A percentile compares a stretch with the other conserved stretches of the same genome.
These are phyloP conservation scores for Schizophyllum amplum DNA, from an alignment of 1,284 basidiomycete species.

Conservation along the genomic window DNA sequence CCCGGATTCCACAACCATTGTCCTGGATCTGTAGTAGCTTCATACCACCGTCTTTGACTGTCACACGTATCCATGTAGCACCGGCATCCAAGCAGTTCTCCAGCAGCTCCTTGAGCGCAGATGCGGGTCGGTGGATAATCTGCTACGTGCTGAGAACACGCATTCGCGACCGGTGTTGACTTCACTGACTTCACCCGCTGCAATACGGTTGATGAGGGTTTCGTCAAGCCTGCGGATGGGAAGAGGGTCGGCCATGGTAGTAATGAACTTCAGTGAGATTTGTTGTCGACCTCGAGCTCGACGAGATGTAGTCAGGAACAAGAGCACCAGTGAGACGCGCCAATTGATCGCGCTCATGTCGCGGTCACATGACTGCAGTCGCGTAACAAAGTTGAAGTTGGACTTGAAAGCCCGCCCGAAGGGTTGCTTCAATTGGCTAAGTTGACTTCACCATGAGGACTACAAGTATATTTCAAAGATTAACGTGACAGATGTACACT, in stretches of 20 bases:
- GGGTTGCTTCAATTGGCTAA: too few species aligned
- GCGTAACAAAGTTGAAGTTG: too few species aligned
- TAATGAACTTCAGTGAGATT: too few species aligned
- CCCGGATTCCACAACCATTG: constrained; percentile 91
- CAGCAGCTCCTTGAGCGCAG: constrained; percentile 93
- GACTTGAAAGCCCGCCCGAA: too few species aligned
- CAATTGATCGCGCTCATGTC: too few species aligned
- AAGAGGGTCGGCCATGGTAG: constrained; percentile 21
- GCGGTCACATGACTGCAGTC: too few species aligned
- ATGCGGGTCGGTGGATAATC: constrained; percentile 96
- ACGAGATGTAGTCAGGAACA: too few species aligned
- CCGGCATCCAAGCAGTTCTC: constrained; percentile 96
- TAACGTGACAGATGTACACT: too few species aligned
- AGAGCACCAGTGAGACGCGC: too few species aligned
- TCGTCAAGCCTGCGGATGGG: constrained; percentile 69
- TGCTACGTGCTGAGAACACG: constrained; percentile 22
- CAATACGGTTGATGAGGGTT: constrained; percentile 73
- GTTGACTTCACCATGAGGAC: too few species aligned
- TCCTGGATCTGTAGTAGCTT: constrained; percentile 96
- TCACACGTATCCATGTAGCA: constrained; percentile 80
- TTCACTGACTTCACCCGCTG: constrained; percentile 64
- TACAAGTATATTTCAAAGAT: too few species aligned
- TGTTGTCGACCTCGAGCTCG: too few species aligned
- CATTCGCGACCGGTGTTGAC: background rate
- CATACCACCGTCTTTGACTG: constrained; percentile 92